phyloP scores from a whole-genome alignment of 2,329 filamentous ascomycete genomes.

The Sporothrix variecibatus region DNA sequence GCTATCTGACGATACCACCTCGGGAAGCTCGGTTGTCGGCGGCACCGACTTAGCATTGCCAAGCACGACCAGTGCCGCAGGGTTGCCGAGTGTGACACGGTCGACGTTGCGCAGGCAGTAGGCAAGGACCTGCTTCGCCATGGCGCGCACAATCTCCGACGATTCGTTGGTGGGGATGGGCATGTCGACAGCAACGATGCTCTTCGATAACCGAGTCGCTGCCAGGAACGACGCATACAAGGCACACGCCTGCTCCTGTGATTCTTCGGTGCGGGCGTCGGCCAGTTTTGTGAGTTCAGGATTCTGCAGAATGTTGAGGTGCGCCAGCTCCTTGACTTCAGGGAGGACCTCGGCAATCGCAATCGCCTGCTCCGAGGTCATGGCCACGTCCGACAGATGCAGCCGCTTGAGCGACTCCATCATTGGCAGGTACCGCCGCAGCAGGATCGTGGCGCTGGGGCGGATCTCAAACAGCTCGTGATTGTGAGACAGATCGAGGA shows the following conservation, averaged over 20 bases:
- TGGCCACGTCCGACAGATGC: constrained; percentile 79
- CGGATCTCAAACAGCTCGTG: constrained; percentile 72
- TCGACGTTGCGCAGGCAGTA: constrained; percentile 94
- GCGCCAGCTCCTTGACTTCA: constrained; percentile 77
- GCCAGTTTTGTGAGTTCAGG: constrained; percentile 69
- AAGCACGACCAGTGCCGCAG: constrained; percentile 40
- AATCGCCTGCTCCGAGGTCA: constrained; percentile 86
- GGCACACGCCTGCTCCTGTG: constrained; percentile 90
- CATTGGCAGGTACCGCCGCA: constrained; percentile 79
- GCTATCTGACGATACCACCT: neutral
- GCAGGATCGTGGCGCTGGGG: constrained; percentile 70
- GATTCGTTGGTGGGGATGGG: constrained; percentile 79
- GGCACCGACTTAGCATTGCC: constrained; percentile 40
- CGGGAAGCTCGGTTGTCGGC: constrained; percentile 30
- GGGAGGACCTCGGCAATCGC: constrained; percentile 87
- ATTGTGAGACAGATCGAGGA: constrained; percentile 92
- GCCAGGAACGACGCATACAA: constrained; percentile 90
- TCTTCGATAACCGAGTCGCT: constrained; percentile 78
- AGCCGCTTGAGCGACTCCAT: constrained; percentile 77
- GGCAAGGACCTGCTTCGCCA: constrained; percentile 91
- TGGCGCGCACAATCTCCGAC: constrained; percentile 87
- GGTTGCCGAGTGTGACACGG: constrained; percentile 62
- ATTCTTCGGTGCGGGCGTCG: constrained; percentile 72
- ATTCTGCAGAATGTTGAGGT: constrained; percentile 86
- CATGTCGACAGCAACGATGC: constrained; percentile 86